Evolutionary conservation across 306 rosid genomes (phyloP).

Genomic region (Prosopis cineraria): DNA sequence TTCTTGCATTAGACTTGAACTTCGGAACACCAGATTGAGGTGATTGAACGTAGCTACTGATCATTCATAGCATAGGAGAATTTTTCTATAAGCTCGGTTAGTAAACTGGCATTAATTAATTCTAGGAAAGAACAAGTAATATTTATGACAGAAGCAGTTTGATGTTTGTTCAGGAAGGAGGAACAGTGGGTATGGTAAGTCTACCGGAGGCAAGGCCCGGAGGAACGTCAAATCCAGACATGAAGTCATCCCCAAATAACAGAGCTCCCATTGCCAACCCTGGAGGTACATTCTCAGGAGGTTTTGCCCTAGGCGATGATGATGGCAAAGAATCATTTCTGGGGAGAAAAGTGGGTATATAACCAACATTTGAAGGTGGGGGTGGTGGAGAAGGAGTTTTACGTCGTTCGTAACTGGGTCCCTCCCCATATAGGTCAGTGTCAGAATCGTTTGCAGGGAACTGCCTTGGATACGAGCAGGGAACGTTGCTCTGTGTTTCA

Average conservation of each 20-base stretch:
- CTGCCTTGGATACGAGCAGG: slow-evolving; percentile 48
- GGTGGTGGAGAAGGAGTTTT: slow-evolving; percentile 57
- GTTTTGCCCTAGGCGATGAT: slow-evolving; percentile 52
- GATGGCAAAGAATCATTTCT: slow-evolving; percentile 51
- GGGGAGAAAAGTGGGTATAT: slow-evolving; percentile 54
- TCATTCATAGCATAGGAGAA: not conserved
- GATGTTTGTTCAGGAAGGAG: slow-evolving; percentile 51
- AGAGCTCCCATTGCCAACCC: slow-evolving; percentile 80
- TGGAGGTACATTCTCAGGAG: slow-evolving; percentile 51
- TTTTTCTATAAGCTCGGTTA: not conserved
- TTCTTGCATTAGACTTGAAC: not conserved
- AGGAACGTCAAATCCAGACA: slow-evolving; percentile 68
- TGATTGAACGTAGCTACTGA: not conserved
- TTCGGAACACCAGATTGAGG: not conserved
- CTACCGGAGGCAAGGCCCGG: slow-evolving; percentile 46
- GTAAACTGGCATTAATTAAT: not conserved
- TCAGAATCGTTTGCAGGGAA: slow-evolving; percentile 52
- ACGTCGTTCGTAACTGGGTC: slow-evolving; percentile 48
- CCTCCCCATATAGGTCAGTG: slow-evolving; percentile 46
- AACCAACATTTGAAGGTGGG: slow-evolving; percentile 55
- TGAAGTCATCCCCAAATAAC: slow-evolving; percentile 74
- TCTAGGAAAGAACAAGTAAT: not conserved
- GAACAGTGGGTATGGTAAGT: slow-evolving; percentile 54
- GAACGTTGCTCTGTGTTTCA: slow-evolving; percentile 39
- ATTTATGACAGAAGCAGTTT: not conserved